Evolutionary conservation across 768 basidiomycete genomes (phyloP), one percentile per base, ranked within the genome.

Genomic region (Trametes punicea): DNA sequence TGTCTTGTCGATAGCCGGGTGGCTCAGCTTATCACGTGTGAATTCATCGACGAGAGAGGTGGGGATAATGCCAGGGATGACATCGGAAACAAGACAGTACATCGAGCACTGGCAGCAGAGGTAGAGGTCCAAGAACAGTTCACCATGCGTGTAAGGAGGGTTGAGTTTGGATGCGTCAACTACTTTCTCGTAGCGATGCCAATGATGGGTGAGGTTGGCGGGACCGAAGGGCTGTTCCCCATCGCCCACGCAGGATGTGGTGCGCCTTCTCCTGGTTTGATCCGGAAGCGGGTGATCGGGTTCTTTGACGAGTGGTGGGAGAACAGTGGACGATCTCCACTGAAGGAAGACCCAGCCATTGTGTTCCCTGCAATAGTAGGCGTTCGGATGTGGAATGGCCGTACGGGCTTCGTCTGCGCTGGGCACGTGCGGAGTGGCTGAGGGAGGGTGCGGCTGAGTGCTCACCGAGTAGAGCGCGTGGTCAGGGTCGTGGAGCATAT

Each of bases 101-200:
- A 87, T 70, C 21, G 84, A 84, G 69, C 91, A 93, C 65, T 91
- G 90, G 65, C 91, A 93, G 68, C 91, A 93, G 41, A 91, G 74
- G 65, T 88, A 93, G 26, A 92, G 75, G 68, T 93, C 89, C 38
- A 93, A 72, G 26, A 88, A 68, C 55, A 77, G 81, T 27, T 71
- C 67, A 54, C 76, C 71, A 30, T 75, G 76, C 51, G 77, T 75
- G 59, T 76, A 77, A 9, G 88, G 83, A 10, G 85, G 83, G 13
- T 79, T 81, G 20, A 93, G 78, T 60, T 80, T 81, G 42, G 77
- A 73, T n/a, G 86, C 77, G 65, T 90, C 86, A 27, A 91, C 78
- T 2, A 87, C 87, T 58, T 76, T 80, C 47, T 77, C 76, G 62
- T 91, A 92, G 51, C 76, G 78, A 67, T 93, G 91, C 63, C 88